Percentiles rank a stretch among this genome's conserved stretches.
Evolutionary conservation across 768 basidiomycete genomes (phyloP).

Genomic region (Floccularia luteovirens): DNA sequence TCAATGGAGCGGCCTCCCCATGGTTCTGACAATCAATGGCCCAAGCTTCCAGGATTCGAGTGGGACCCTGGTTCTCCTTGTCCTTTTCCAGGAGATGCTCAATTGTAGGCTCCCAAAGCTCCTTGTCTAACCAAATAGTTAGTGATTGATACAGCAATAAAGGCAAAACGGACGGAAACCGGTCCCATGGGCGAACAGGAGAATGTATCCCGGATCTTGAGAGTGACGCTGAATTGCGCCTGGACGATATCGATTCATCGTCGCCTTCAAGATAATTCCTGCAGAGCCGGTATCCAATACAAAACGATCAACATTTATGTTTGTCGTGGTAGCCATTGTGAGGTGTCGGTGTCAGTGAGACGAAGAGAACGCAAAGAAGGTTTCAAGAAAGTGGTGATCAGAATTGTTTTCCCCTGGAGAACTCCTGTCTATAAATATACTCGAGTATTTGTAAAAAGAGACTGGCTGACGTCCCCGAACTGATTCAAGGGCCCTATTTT

Average conservation of each 20-base stretch:
- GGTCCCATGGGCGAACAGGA: not conserved
- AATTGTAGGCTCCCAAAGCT: conserved; percentile 20
- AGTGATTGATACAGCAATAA: not conserved
- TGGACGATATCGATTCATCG: not conserved
- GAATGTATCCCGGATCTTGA: not conserved
- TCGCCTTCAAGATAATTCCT: not conserved
- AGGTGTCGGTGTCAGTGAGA: not conserved
- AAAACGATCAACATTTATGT: not conserved
- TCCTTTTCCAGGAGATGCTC: conserved; percentile 12
- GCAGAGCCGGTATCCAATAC: not conserved
- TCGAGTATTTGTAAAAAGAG: not conserved
- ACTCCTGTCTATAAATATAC: not conserved
- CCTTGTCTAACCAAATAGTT: conserved; percentile 15
- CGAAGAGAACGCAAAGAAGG: not conserved
- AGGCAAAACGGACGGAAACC: not conserved
- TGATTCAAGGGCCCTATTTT: not conserved
- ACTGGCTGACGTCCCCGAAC: not conserved
- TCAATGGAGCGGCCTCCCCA: conserved; percentile 20
- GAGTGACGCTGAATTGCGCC: not conserved
- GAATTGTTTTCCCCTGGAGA: not conserved
- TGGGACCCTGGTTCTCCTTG: not conserved
- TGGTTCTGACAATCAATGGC: conserved; percentile 20
- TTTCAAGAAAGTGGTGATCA: not conserved
- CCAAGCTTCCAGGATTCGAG: conserved; percentile 18
- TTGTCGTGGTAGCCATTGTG: not conserved